Evolutionary conservation across 352 stramenopile genomes (phyloP), one percentile per base, ranked within the genome.

Genomic region (Globisporangium recalcitrans): DNA sequence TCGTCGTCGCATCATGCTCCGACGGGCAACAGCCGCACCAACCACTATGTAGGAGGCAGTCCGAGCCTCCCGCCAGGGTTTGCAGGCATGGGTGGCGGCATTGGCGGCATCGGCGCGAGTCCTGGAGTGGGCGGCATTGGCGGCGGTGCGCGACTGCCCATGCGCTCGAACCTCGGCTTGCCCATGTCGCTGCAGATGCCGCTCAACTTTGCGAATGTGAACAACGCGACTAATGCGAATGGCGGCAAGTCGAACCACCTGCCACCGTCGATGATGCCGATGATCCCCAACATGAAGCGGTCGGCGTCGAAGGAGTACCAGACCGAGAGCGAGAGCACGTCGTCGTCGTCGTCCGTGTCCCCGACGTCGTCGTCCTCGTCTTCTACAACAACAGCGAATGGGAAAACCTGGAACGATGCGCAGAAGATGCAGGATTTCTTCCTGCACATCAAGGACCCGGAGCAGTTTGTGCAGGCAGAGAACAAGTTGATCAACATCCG

Each of bases 361-460:
- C 34, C 60, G 11, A 34, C 56, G 47, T 44, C 55, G 7, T 53
- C 47, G 0, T 60, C 60, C 6, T 47, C 64, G 8, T 62, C 52
- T 16, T 53, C 59, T 2, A 22, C 32, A 24, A 10, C 32, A n/a
- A 16, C 26, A 38, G 26, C 48, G 11, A 55, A 21, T 26, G 14
- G 26, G 48, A 38, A 55, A 5, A 55, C 3, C 26, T 84, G 75
- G 73, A 82, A 76, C 60, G 69, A 82, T 63, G 65, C 68, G 22
- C 62, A 85, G 68, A 85, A 83, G 70, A 77, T 80, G 34, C 64
- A 84, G 36, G 74, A 85, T 38, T 85, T 83, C 64, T 82, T 84
- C 56, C 53, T 73, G 52, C 74, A 85, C 71, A 83, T 75, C 19
- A 70, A 73, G 42, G 52, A 71, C 54, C 62, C 62, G 14, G 67